These are phyloP conservation scores for Chaetoceros tenuissimus DNA, from an alignment of 108 stramenopile species.

Conservation along the genomic window DNA sequence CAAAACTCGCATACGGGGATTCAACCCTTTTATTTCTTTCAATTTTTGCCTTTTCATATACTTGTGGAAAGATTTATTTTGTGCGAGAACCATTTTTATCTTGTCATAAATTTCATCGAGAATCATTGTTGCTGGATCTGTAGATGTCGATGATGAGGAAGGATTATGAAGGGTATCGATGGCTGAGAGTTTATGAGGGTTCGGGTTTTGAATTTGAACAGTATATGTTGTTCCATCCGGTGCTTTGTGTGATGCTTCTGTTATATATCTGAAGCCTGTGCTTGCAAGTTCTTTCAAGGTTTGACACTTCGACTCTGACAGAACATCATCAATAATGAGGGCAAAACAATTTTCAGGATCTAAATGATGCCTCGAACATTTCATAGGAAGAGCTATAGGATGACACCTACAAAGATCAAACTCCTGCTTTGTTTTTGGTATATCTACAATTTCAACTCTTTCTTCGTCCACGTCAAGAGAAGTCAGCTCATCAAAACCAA, in stretches of 20 bases:
- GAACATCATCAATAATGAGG: slow-evolving; percentile 22
- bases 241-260: slow-evolving; percentile 43
- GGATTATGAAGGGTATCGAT: slow-evolving; percentile 20
- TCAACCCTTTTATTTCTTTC: slow-evolving; percentile 37
- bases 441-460: no score
- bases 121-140: background rate
- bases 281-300: slow-evolving; percentile 18
- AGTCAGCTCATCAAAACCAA: no score
- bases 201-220: slow-evolving; percentile 45
- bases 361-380: slow-evolving; percentile 7
- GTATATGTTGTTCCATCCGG: slow-evolving; percentile 34
- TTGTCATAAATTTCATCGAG: background rate
- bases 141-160: background rate
- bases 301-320: slow-evolving; percentile 17
- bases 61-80: slow-evolving; percentile 9
- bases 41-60: slow-evolving; percentile 22
- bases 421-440: no score
- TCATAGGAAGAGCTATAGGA: background rate
- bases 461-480: no score
- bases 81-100: background rate
- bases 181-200: slow-evolving; percentile 63
- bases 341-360: slow-evolving; percentile 18
- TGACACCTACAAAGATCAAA: no score
- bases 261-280: slow-evolving; percentile 40
- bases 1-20: slow-evolving; percentile 62